These are phyloP conservation scores for Scenedesmus sp. DNA, from an alignment of 163 green algal species.

Conservation along the genomic window DNA sequence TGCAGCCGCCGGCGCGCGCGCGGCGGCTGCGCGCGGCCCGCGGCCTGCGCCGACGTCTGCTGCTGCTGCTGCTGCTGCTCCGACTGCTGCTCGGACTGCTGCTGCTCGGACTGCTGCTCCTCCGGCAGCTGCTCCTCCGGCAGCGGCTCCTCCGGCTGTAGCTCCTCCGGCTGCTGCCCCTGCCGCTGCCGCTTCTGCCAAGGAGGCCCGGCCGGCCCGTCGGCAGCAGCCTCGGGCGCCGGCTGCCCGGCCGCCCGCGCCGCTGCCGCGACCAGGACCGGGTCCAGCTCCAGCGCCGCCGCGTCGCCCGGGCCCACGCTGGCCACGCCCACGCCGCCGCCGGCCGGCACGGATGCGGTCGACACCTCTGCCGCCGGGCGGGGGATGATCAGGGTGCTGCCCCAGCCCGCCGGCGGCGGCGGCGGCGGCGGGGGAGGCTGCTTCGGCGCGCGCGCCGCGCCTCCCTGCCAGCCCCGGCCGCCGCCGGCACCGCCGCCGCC, in stretches of 20 bases:
- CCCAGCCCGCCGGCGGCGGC: too few species aligned
- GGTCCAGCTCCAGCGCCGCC: neutral
- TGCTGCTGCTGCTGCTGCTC: constrained; percentile 22
- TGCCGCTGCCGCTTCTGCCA: neutral
- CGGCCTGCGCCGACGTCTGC: neutral
- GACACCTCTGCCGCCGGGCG: too few species aligned
- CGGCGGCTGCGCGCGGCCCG: neutral
- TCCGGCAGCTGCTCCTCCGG: constrained; percentile 6
- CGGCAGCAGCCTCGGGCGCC: neutral
- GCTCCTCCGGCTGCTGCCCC: neutral
- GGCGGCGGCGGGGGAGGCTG: too few species aligned
- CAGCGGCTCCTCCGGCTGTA: neutral
- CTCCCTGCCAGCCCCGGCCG: too few species aligned
- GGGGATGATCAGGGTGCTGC: too few species aligned
- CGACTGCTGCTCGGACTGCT: constrained; percentile 8
- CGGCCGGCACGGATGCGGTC: too few species aligned
- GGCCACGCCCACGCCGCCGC: too few species aligned
- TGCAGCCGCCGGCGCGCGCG: neutral
- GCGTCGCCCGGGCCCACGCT: too few species aligned
- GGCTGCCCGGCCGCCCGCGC: neutral
- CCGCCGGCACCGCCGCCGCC: too few species aligned
- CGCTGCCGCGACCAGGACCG: neutral
- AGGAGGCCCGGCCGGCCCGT: too few species aligned
- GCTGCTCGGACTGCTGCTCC: neutral
- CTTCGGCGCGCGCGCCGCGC: too few species aligned